Base-by-base conservation (phyloP, 75 land plant species). In the Ceratopteris richardii region DNA sequence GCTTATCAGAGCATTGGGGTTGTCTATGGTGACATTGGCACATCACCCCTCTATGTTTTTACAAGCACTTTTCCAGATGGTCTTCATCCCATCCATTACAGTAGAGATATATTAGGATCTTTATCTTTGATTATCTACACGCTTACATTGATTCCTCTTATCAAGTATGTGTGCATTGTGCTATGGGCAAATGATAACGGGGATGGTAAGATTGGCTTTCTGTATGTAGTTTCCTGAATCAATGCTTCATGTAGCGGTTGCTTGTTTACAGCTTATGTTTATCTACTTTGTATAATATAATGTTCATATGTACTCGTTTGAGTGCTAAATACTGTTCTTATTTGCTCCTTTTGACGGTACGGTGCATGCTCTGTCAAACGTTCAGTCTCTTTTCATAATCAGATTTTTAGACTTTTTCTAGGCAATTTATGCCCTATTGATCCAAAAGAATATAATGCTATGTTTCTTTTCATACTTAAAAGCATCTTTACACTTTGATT, bases 141-240 rank as follows among this genome's bases (percentile, higher is more conserved):
- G 44, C 52, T 88, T 50, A 70, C 76, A n/a, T 56, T 88, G 58
- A 55, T 84, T 33, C 80, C 88, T 30, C 63, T 82, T n/a, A 14
- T 81, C 71, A 87, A 87, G 50, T 87, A 87, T 64, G 77, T 81
- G 23, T 76, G 78, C 68, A 73, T 87, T 52, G 87, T 87, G 24
- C 74, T 87, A 7, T 51, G 43, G 9, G 92, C 92, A 52, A 84
- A 78, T 40, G 87, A 87, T 59, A 78, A 84, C 28, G 87, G 92
- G 3, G 71, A 87, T 40, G 92, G 92, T 84, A 57, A 53, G 51
- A 3, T 3, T 33, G n/a, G n/a, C n/a, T n/a, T n/a, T n/a, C n/a
- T n/a, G n/a, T n/a, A n/a, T n/a, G n/a, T n/a, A n/a, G n/a, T n/a
- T n/a, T n/a, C n/a, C n/a, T n/a, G n/a, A n/a, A n/a, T n/a, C n/a